Percentiles rank a stretch among this genome's conserved stretches.
Evolutionary conservation across 495 filamentous ascomycete genomes (phyloP).

Genomic region (Penicillium mononematosum): DNA sequence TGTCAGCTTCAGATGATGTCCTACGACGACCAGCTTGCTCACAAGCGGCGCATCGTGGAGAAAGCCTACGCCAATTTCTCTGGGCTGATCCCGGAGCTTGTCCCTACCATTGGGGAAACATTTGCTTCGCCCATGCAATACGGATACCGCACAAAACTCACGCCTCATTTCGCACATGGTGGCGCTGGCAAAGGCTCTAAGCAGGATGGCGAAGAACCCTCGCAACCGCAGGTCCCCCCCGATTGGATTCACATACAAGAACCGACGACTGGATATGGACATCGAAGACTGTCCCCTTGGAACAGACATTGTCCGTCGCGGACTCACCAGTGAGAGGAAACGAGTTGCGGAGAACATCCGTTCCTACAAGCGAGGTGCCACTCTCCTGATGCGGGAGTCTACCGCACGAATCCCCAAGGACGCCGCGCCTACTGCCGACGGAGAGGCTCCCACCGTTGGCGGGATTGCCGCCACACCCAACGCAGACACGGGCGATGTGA

Average conservation of each 20-base stretch:
- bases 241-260: constrained; percentile 90
- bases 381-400: constrained; percentile 82
- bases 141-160: constrained; percentile 92
- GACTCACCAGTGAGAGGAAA: constrained; percentile 70
- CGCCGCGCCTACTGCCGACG: constrained; percentile 16
- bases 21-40: constrained; percentile 78
- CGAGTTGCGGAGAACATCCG: constrained; percentile 66
- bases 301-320: constrained; percentile 75
- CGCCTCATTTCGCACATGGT: constrained; percentile 80
- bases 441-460: constrained; percentile 15
- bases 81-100: constrained; percentile 65
- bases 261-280: constrained; percentile 69
- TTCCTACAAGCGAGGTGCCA: constrained; percentile 78
- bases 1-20: constrained; percentile 98
- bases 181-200: constrained; percentile 37
- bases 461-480: constrained; percentile 17
- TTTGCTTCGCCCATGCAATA: constrained; percentile 89
- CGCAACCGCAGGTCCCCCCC: constrained; percentile 54
- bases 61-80: constrained; percentile 94
- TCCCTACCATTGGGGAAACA: constrained; percentile 77
- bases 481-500: constrained; percentile 38
- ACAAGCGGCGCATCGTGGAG: constrained; percentile 83
- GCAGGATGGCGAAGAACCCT: constrained; percentile 36
- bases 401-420: constrained; percentile 67
- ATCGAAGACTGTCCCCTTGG: constrained; percentile 98